These are phyloP conservation scores for Pilobolus umbonatus DNA, from an alignment of 192 early-diverging fungal genomes.

Conservation along the genomic window DNA sequence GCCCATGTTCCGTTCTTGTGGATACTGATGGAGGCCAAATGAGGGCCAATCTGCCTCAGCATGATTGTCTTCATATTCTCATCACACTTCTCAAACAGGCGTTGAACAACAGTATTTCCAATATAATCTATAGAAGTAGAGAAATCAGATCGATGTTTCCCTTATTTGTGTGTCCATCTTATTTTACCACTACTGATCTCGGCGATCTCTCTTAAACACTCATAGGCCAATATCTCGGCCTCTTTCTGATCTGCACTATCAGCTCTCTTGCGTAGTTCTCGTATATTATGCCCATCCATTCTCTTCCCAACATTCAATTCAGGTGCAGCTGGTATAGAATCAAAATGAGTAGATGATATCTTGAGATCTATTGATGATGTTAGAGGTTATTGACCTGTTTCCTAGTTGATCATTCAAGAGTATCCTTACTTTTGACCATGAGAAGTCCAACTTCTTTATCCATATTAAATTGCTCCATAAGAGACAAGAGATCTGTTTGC, in stretches of 20 bases:
- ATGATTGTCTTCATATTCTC: constrained; percentile 72
- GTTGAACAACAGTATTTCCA: constrained; percentile 94
- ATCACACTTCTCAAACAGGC: constrained; percentile 76
- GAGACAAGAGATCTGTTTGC: background rate
- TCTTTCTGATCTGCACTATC: constrained; percentile 54
- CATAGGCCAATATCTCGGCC: constrained; percentile 70
- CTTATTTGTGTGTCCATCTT: background rate
- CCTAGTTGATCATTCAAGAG: too few species aligned
- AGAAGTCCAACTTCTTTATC: background rate
- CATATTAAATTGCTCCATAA: constrained; percentile 1
- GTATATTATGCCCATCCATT: constrained; percentile 73
- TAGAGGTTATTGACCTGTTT: background rate
- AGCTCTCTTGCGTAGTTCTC: constrained; percentile 83
- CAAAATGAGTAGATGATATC: constrained; percentile 7
- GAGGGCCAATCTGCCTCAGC: constrained; percentile 73
- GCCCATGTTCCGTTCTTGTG: constrained; percentile 99
- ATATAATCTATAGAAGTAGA: constrained; percentile 85
- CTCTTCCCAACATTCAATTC: constrained; percentile 35
- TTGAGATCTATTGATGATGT: background rate
- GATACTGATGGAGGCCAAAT: constrained; percentile 85
- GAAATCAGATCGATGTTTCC: constrained; percentile 47
- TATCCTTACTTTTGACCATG: constrained; percentile 6
- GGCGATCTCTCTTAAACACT: constrained; percentile 82
- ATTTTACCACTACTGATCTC: constrained; percentile 83
- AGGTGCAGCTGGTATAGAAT: constrained; percentile 28